phyloP scores from a whole-genome alignment of 352 stramenopile species.

The Plasmopara halstedii region DNA sequence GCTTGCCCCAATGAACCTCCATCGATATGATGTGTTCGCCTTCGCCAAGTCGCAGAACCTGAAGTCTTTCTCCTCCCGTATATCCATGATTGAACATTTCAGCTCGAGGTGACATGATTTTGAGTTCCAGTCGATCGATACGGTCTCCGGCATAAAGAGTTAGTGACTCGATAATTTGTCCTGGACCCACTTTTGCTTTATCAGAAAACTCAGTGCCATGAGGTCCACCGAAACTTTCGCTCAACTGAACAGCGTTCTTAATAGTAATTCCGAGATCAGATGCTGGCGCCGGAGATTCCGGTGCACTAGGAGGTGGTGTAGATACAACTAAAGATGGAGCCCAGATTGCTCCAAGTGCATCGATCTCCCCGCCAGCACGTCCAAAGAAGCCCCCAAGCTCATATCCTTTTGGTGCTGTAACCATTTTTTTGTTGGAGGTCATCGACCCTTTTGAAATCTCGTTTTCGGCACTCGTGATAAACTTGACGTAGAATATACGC shows the following conservation, averaged over 20 bases:
- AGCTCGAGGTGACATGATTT: constrained; percentile 7
- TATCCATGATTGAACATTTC: constrained; percentile 10
- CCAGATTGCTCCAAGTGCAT: constrained; percentile 30
- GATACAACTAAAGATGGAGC: constrained; percentile 11
- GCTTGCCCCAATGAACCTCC: constrained; percentile 17
- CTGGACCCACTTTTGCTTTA: constrained; percentile 8
- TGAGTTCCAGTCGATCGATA: constrained; percentile 10
- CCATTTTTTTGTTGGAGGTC: constrained; percentile 24
- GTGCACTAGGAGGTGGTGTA: too few relatives aligned
- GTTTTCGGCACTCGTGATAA: constrained; percentile 28
- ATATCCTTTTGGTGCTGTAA: constrained; percentile 28
- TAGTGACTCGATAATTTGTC: constrained; percentile 9
- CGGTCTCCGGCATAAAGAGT: constrained; percentile 14
- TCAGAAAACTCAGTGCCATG: constrained; percentile 14
- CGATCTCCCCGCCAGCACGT: constrained; percentile 25
- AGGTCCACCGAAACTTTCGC: constrained; percentile 12
- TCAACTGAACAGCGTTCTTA: constrained; percentile 11
- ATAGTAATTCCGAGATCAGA: constrained; percentile 10
- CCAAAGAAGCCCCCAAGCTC: constrained; percentile 48
- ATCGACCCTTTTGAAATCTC: constrained; percentile 21
- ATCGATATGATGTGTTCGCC: constrained; percentile 15
- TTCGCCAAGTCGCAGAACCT: constrained; percentile 7
- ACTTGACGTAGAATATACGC: constrained; percentile 31
- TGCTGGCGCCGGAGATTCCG: constrained; percentile 11
- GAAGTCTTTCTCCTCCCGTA: constrained; percentile 2